Conservation (phyloP, 495 filamentous ascomycete genomes). For the Recurvomyces mirabilis region DNA sequence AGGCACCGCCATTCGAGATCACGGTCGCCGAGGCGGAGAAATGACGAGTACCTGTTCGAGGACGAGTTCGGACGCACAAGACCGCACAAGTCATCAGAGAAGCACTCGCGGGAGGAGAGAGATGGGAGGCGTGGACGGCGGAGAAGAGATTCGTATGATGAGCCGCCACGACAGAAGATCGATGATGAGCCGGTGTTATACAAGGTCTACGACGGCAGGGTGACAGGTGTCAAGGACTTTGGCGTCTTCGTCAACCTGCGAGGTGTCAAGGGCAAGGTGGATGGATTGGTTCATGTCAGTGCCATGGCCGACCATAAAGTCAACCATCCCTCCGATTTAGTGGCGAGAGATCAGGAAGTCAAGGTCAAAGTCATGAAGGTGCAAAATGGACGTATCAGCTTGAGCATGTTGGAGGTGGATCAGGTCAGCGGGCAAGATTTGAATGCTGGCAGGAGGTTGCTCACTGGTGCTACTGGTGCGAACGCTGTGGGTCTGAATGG, state of each 20-base stretch:
- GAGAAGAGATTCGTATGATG: constrained; percentile 43
- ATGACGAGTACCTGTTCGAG: constrained; percentile 41
- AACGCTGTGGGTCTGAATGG: constrained; percentile 77
- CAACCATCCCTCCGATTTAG: constrained; percentile 81
- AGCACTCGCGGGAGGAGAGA: constrained; percentile 35
- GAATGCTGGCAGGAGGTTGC: constrained; percentile 62
- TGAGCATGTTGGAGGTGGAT: constrained; percentile 97
- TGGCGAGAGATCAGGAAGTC: constrained; percentile 69
- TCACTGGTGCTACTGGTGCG: constrained; percentile 59
- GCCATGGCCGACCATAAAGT: constrained; percentile 81
- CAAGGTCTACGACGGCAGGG: constrained; percentile 82
- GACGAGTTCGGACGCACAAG: constrained; percentile 52
- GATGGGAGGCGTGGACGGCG: constrained; percentile 28
- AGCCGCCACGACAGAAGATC: constrained; percentile 62
- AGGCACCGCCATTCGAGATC: constrained; percentile 43
- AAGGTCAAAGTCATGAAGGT: constrained; percentile 91
- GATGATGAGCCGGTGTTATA: constrained; percentile 72
- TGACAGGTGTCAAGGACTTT: constrained; percentile 90
- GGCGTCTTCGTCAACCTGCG: constrained; percentile 90
- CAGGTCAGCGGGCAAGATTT: constrained; percentile 80
- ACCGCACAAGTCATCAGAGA: constrained; percentile 25
- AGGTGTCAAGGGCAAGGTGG: constrained; percentile 76
- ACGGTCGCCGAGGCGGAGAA: constrained; percentile 31
- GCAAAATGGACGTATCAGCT: constrained; percentile 63
- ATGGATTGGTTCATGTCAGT: constrained; percentile 92